Conservation (phyloP, 2,329 filamentous ascomycete species). For the Aureobasidium sp. region DNA sequence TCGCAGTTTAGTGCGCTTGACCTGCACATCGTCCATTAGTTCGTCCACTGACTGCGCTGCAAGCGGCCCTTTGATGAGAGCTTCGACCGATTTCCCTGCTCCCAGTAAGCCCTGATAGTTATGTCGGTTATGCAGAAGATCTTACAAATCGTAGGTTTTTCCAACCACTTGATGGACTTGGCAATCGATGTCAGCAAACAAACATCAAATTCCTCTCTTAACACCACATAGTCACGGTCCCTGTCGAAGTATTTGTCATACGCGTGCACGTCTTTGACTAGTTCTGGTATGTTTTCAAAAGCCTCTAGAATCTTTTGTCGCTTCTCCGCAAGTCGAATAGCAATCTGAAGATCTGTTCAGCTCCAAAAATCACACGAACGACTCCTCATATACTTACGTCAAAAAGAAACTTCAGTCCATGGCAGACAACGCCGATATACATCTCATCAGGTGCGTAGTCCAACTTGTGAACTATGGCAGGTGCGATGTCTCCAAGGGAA, state of each 20-base stretch:
- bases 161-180: background rate
- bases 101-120: background rate
- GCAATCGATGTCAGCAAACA: background rate
- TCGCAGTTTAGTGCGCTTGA: too few relatives aligned
- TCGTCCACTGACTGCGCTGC: too few relatives aligned
- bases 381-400: background rate
- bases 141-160: background rate
- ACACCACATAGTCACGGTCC: background rate
- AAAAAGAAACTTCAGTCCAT: background rate
- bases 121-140: background rate
- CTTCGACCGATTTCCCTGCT: background rate
- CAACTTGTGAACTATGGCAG: background rate
- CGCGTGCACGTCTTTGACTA: background rate
- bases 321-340: background rate
- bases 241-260: background rate
- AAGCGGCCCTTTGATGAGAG: too few relatives aligned
- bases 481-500: background rate
- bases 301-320: background rate
- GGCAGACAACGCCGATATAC: background rate
- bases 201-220: background rate
- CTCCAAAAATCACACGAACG: background rate
- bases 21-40: too few relatives aligned
- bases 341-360: background rate
- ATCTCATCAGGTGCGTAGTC: background rate
- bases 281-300: background rate